Base-by-base conservation (phyloP, 805 yeast genomes). In the Komagataella populi region DNA sequence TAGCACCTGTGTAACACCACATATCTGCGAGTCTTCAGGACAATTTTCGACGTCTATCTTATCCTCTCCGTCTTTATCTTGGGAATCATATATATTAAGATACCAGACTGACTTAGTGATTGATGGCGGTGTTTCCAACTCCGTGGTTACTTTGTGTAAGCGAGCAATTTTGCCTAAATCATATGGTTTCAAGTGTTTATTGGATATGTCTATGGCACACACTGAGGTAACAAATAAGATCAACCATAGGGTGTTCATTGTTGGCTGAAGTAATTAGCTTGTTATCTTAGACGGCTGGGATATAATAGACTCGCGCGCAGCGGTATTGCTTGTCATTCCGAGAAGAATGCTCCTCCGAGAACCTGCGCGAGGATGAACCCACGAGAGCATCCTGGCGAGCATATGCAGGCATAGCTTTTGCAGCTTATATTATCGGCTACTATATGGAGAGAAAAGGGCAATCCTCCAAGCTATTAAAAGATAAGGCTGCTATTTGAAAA, bases 101-200 rank as follows among this genome's bases (percentile, higher is more conserved):
- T 73, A 79, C 90, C 96, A 87, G 2, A 77, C 72, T 39, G 72
- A 65, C 49, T 69, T 73, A 1, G 85, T 78, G 36, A 64, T 67
- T 10, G 91, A 77, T 1, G 99, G 98, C 16, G 98, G 98, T 8
- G 96, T 87, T 47, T 73, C 75, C 36, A 64, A 67, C 16, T 70
- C 57, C 4, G 59, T 44, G 5, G 71, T 60, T n/a, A 70, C 66
- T 1, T 66, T 50, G 56, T 78, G 77, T 4, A 76, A 61, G 3
- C 84, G 84, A 49, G 72, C 71, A 49, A 83, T 67, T 16, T 67
- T 54, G 17, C 68, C 67, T 52, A 83, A 68, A 50, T 78, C 70
- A 60, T 70, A 73, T 1, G 58, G 57, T 3, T 56, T 52, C 44
- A 77, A 64, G 49, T 67, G 72, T 1, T 54, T n/a, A 49, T 58